Base-by-base conservation (phyloP, 2,329 filamentous ascomycete genomes). In the Fusarium tricinctum region DNA sequence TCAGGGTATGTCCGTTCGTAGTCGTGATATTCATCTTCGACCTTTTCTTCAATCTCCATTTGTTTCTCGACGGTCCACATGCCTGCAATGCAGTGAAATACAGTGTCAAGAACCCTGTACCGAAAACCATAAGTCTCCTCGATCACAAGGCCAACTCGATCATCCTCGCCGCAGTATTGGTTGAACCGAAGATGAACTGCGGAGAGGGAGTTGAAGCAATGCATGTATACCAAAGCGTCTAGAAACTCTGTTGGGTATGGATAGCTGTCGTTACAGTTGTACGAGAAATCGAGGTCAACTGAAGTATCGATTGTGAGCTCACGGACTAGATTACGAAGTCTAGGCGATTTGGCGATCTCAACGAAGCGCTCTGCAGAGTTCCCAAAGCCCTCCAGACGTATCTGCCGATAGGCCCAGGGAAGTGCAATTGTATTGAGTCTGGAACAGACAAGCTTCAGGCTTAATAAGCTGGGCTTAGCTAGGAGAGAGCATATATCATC, bases 291-390 rank as follows among this genome's bases (percentile, higher is more conserved):
- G 9, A 38, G 35, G 3, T 48, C 58, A 42, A 68, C 42, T 19
- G 26, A 26, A 3, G 59, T 71, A 22, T 69, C 63, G 13, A 64
- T 15, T 2, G 59, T 67, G 19, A 70, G 56, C 5, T 67, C 63
- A 6, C 42, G 49, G 5, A 67, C 68, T 2, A 70, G 22, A n/a
- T 28, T n/a, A 3, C 66, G 55, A 8, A 70, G 57, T 10, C n/a
- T 46, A 10, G 46, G 40, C 1, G 62, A 61, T 38, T 59, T 61
- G 38, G 66, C 62, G 15, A 70, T 47, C 8, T 58, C 3, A n/a
- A 64, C 6, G 30, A 70, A 69, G 17, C 40, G 52, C 19, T 56
- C 13, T 1, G 40, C 9, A 8, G 68, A 69, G 17, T 33, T 14
- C 3, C 32, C 65, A 22, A 33, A 44, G 3, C 39, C 53, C 14